Percentiles rank a stretch among this genome's conserved stretches.
Conservation (phyloP, 345 rosid genomes). For the Eucalyptus marginata region DNA sequence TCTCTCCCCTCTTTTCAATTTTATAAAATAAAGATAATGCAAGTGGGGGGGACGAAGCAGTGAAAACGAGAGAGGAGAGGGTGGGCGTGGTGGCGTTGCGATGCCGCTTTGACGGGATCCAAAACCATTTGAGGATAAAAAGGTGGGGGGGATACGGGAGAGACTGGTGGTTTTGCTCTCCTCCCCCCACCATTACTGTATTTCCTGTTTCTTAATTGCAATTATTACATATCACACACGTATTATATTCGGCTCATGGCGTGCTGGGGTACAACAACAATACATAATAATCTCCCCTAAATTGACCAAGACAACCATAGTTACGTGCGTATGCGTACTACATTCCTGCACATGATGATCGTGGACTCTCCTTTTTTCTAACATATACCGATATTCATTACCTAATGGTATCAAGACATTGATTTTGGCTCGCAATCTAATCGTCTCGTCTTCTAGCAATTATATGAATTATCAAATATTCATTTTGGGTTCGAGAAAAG, state of each 20-base stretch:
- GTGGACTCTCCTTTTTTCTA: neutral
- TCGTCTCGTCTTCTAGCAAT: neutral
- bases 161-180: neutral
- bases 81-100: neutral
- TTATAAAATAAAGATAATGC: neutral
- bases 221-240: neutral
- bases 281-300: neutral
- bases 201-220: neutral
- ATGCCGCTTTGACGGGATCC: neutral
- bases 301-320: neutral
- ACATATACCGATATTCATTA: accelerated
- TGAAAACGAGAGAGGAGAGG: neutral
- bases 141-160: neutral
- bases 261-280: neutral
- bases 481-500: neutral
- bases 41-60: neutral
- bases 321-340: neutral
- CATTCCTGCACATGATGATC: neutral
- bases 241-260: neutral
- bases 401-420: accelerated
- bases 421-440: neutral
- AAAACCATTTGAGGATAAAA: neutral
- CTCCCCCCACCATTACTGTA: neutral
- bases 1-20: neutral
- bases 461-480: neutral